These are phyloP conservation scores for Rutstroemia sp. DNA, from an alignment of 2,329 filamentous ascomycete species.

Conservation along the genomic window DNA sequence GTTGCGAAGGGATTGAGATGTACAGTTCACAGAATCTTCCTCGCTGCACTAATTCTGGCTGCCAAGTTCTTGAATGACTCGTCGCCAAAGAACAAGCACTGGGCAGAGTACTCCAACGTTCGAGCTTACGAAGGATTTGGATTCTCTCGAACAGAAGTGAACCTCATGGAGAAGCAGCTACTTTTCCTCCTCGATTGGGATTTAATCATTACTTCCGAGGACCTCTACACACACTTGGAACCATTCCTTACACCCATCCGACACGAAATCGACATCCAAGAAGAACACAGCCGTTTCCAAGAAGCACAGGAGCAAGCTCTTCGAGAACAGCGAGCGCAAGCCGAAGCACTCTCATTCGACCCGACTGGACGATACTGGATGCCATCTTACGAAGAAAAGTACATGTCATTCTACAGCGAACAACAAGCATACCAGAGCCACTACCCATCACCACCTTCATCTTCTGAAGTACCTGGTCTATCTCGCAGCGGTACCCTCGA, in stretches of 20 bases:
- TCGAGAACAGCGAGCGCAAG: conserved; percentile 17
- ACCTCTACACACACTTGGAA: conserved; percentile 82
- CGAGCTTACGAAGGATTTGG: conserved; percentile 61
- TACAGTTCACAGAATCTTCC: conserved; percentile 95
- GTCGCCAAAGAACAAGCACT: conserved; percentile 99
- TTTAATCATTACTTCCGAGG: conserved; percentile 73
- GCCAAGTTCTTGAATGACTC: conserved; percentile 99
- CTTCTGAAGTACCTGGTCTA: conserved; percentile 30
- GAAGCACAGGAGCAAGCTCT: conserved; percentile 18
- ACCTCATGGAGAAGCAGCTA: conserved; percentile 98
- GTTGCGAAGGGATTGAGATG: conserved; percentile 95
- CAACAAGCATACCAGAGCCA: conserved; percentile 9
- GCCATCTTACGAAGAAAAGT: conserved; percentile 10
- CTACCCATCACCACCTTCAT: conserved; percentile 30
- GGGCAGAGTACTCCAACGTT: conserved; percentile 86
- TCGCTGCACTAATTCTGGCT: conserved; percentile 75
- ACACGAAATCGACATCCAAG: conserved; percentile 36
- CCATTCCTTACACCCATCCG: conserved; percentile 84
- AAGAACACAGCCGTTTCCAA: conserved; percentile 18
- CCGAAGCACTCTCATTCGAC: conserved; percentile 14
- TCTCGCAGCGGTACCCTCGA: conserved; percentile 28
- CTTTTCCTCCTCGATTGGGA: conserved; percentile 95
- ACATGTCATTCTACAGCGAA: conserved; percentile 13
- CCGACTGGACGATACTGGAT: conserved; percentile 23
- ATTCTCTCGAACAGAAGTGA: conserved; percentile 92